Base-by-base conservation (phyloP, 306 rosid genomes). In the Adenanthera pavonina region DNA sequence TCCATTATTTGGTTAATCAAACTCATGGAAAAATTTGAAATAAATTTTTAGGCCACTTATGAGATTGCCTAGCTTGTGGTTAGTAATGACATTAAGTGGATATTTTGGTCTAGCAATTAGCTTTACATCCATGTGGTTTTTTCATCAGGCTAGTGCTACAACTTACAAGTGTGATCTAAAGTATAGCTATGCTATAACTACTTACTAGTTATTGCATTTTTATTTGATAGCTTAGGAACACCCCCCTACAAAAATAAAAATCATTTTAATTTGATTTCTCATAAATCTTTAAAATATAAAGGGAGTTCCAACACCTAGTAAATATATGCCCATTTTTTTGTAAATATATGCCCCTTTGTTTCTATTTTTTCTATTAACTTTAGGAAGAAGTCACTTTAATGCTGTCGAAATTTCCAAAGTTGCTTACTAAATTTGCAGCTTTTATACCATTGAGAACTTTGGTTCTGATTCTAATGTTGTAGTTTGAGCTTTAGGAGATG, bases 111-210 rank as follows among this genome's bases (percentile, higher is more conserved):
- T 96, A 73, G 99, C 94, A 41, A 96, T 96, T 83, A 93, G 99
- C 89, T 96, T 96, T 90, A 89, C 99, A n/a, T 96, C 99, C 34
- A 92, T 96, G 99, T 93, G 99, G 99, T 96, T 96, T 91, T 98
- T 96, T 89, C 98, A 91, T 87, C 97, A 96, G 85, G 93, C 99
- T 8, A 92, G 99, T 72, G 99, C 99, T 65, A 93, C 98, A 59
- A 96, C 99, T 20, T 96, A 96, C 90, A 93, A 98, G 99, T 96
- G 60, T 76, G 77, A 73, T 10, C 16, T 3, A 60, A 60, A 11
- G 15, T 25, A 25, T 4, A 60, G 36, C 38, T 6, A 60, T 60
- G 16, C 36, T 20, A 2, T 59, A 25, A 38, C 20, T 12, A 52
- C 14, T 66, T 36, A 13, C 62, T 11, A 33, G 60, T 72, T 51